Percentiles rank a stretch among this genome's conserved stretches.
Conservation (phyloP, 2,329 filamentous ascomycete genomes). For the Alternaria hordeiaustralica region DNA sequence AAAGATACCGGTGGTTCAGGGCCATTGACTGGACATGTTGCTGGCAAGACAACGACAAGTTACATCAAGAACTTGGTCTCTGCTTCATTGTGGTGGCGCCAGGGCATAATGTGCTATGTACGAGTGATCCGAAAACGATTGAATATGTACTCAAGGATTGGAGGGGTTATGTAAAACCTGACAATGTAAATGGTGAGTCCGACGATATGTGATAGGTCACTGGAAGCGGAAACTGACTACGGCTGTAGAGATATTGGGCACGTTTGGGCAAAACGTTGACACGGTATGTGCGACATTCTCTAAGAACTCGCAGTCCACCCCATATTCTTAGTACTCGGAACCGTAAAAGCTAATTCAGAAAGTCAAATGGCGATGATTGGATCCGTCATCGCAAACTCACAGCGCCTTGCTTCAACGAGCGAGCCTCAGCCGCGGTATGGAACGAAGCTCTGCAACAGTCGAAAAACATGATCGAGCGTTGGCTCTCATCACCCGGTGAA, state of each 20-base stretch:
- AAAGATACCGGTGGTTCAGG: constrained; percentile 19
- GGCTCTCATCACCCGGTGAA: constrained; percentile 31
- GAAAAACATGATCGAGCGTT: constrained; percentile 19
- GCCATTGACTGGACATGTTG: constrained; percentile 20
- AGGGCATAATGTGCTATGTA: constrained; percentile 18
- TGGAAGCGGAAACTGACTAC: not conserved
- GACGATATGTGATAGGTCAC: not conserved
- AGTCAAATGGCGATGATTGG: constrained; percentile 32
- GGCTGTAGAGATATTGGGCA: constrained; percentile 17
- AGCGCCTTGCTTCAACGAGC: constrained; percentile 54
- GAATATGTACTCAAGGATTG: constrained; percentile 20
- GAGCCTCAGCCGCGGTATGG: constrained; percentile 57
- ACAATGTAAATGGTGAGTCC: constrained; percentile 26
- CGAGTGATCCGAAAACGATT: constrained; percentile 22
- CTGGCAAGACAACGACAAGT: constrained; percentile 21
- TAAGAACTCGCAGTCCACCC: not conserved
- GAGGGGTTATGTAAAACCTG: constrained; percentile 31
- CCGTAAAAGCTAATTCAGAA: not conserved
- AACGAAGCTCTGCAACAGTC: constrained; percentile 67
- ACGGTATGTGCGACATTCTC: constrained; percentile 23
- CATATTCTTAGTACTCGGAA: not conserved
- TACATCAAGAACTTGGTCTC: constrained; percentile 19
- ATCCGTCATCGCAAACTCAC: constrained; percentile 53
- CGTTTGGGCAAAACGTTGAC: constrained; percentile 29
- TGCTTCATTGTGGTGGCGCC: constrained; percentile 26